A percentile compares a stretch with the other conserved stretches of the same genome.
Evolutionary conservation across 208 protist species (phyloP).

Genomic region (Herpetomonas samuelpessoai): DNA sequence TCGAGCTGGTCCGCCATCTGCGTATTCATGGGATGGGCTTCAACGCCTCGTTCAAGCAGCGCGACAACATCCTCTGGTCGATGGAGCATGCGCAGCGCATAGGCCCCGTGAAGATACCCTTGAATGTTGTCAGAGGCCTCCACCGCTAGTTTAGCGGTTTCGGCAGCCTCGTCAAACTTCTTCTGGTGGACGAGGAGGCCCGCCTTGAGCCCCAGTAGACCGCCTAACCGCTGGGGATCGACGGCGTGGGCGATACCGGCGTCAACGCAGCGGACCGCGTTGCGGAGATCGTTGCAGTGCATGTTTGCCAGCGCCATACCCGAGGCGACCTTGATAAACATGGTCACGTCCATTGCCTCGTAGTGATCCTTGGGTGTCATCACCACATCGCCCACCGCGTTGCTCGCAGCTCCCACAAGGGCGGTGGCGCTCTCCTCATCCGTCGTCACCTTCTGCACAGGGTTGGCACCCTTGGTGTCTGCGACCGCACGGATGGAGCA

Average conservation of each 20-base stretch:
- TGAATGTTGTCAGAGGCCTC: slow-evolving; percentile 71
- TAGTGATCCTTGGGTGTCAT: slow-evolving; percentile 55
- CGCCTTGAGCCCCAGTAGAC: slow-evolving; percentile 77
- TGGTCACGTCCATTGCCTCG: slow-evolving; percentile 75
- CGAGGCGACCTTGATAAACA: slow-evolving; percentile 75
- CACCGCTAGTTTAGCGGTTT: slow-evolving; percentile 57
- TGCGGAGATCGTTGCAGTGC: slow-evolving; percentile 68
- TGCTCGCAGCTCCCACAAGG: too few species aligned
- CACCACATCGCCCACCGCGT: too few species aligned
- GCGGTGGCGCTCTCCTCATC: too few species aligned
- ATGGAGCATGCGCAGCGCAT: slow-evolving; percentile 57
- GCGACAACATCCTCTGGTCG: slow-evolving; percentile 46
- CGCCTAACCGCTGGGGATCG: slow-evolving; percentile 61
- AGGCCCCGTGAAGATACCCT: slow-evolving; percentile 80
- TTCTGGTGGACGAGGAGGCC: slow-evolving; percentile 71
- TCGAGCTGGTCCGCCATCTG: slow-evolving; percentile 47
- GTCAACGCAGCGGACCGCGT: slow-evolving; percentile 75
- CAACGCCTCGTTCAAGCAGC: slow-evolving; percentile 55
- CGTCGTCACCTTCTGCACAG: background rate
- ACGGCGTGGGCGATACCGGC: slow-evolving; percentile 59
- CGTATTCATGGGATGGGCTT: slow-evolving; percentile 75
- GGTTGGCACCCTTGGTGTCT: too few species aligned
- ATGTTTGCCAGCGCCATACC: slow-evolving; percentile 84
- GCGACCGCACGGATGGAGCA: slow-evolving; percentile 33
- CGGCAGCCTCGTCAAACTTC: slow-evolving; percentile 63